phyloP scores from a whole-genome alignment of 257 asterid genomes.

The Capsicum chinense region DNA sequence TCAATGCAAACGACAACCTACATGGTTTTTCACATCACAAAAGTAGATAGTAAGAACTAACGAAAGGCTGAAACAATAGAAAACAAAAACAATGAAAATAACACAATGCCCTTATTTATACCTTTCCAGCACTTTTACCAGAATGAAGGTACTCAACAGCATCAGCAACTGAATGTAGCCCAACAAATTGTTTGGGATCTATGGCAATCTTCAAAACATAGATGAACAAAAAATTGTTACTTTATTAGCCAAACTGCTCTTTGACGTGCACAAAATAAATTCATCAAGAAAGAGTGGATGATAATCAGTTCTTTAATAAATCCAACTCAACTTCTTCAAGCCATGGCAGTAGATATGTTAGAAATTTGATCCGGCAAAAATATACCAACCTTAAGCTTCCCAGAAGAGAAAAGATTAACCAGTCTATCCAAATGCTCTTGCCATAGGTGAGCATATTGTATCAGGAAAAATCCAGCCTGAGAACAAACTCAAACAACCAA shows the following conservation, averaged over 20 bases:
- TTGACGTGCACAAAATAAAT: not conserved
- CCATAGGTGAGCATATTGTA: constrained; percentile 83
- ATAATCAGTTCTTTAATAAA: not conserved
- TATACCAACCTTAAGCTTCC: constrained; percentile 78
- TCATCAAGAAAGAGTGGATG: not conserved
- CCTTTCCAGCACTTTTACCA: constrained; percentile 96
- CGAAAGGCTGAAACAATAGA: not conserved
- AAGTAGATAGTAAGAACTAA: not conserved
- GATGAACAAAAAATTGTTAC: not conserved
- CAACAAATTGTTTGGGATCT: constrained; percentile 78
- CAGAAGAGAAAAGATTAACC: constrained; percentile 57
- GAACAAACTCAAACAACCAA: constrained; percentile 36
- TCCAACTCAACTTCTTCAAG: not conserved
- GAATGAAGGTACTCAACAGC: constrained; percentile 95
- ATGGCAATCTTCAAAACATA: constrained; percentile 55
- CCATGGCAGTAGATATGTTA: not conserved
- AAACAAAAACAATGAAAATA: not conserved
- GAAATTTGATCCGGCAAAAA: not conserved
- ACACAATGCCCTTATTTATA: constrained; percentile 32
- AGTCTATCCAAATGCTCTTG: constrained; percentile 85
- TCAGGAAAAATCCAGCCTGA: constrained; percentile 90
- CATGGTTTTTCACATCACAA: constrained; percentile 24
- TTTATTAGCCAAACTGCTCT: not conserved
- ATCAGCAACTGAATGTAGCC: constrained; percentile 79
- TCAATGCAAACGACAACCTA: constrained; percentile 91